Evolutionary conservation across 2,329 filamentous ascomycete genomes (phyloP), one percentile per base, ranked within the genome.

Genomic region (Trichoderma harzianum): DNA sequence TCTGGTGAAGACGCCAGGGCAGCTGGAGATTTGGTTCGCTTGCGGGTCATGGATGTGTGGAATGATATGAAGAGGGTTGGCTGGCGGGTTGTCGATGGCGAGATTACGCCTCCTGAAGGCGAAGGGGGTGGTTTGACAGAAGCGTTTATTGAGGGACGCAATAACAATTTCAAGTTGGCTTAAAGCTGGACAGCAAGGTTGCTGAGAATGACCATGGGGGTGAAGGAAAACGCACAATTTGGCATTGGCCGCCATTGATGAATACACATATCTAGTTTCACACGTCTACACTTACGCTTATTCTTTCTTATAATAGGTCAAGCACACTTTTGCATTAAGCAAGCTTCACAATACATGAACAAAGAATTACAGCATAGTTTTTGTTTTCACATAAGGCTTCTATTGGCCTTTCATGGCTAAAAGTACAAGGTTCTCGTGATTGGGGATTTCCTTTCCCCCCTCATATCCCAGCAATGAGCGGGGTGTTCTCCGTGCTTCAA

Each of bases 1-100:
- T 97, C 93, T 30, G 92, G 91, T 30, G 96, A 99, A 80, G 96
- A 99, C 78, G 94, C 96, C 0, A 88, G 91, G 61, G 93, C 95
- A 0, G 95, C 97, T 0, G 96, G 95, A 0, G 94, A 98, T 73
- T 81, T 99, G 66, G 93, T 97, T 0, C 85, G 92, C 61, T 86
- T 90, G 64, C 93, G 90, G 79, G 86, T 97, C 7, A 86, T 85
- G 67, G 86, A 91, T 69, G 86, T 89, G 73, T 97, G 94, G 93
- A 88, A 86, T 73, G 81, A 82, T 36, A 84, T 96, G 85, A 86
- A 89, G 80, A 81, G 82, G 53, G 82, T 87, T 26, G 94, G 94
- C 0, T 97, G 93, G 92, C 84, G 75, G 43, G 78, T 93, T 26
- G 81, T 85, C 18, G 82, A 87, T 53, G 88, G 85, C 2, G 77